phyloP scores from a whole-genome alignment of 2,329 filamentous ascomycete genomes.

The Metarhizium guizhouense region DNA sequence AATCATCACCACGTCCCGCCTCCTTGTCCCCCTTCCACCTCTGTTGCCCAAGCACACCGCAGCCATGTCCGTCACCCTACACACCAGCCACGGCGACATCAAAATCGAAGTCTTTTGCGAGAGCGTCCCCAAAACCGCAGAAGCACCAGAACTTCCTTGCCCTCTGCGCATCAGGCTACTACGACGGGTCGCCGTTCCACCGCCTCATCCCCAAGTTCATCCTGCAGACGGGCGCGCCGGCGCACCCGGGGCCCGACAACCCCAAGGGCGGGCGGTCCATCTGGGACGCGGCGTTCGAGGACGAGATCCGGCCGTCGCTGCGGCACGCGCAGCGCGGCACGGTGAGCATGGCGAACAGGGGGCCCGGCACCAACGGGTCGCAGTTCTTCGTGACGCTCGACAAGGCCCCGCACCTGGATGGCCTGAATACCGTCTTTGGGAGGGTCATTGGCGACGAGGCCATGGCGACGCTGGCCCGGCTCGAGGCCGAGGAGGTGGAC shows the following conservation, averaged over 20 bases:
- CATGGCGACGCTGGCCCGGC: slow-evolving; percentile 55
- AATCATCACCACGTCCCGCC: no score
- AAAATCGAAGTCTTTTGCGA: slow-evolving; percentile 97
- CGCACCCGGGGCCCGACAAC: slow-evolving; percentile 43
- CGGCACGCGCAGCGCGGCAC: slow-evolving; percentile 61
- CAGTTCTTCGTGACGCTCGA: slow-evolving; percentile 79
- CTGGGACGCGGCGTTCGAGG: slow-evolving; percentile 65
- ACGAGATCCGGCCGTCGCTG: slow-evolving; percentile 67
- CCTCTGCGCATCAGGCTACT: slow-evolving; percentile 72
- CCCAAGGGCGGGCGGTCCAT: slow-evolving; percentile 65
- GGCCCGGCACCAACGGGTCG: slow-evolving; percentile 62
- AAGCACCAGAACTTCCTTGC: slow-evolving; percentile 83
- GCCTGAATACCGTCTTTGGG: slow-evolving; percentile 77
- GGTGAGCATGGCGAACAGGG: slow-evolving; percentile 73
- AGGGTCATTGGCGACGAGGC: slow-evolving; percentile 59
- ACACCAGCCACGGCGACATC: slow-evolving; percentile 81
- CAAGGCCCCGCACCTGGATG: slow-evolving; percentile 71
- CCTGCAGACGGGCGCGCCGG: slow-evolving; percentile 63
- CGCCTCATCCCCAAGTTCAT: slow-evolving; percentile 76
- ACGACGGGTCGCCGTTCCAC: slow-evolving; percentile 68
- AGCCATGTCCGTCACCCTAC: slow-evolving; percentile 61
- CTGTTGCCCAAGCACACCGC: no score
- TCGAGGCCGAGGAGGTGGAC: slow-evolving; percentile 66
- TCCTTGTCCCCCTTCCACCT: no score
- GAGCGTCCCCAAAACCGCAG: slow-evolving; percentile 83